Evolutionary conservation across 2,329 filamentous ascomycete genomes (phyloP), one percentile per base, ranked within the genome.

Genomic region (Neophaeococcomyces mojaviensis): DNA sequence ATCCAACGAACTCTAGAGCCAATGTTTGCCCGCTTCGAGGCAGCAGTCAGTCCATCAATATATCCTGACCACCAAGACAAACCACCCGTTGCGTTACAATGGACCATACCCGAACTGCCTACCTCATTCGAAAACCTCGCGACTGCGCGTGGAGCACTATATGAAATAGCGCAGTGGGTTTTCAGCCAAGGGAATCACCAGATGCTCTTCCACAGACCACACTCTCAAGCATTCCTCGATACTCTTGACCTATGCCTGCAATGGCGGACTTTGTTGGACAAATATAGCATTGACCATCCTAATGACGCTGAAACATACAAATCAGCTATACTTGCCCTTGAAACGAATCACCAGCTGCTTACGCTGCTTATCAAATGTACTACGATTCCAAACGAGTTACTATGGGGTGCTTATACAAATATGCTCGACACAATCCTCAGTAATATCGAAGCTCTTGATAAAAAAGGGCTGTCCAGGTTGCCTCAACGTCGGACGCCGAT

Each of bases 11-110:
- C 33, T 7, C 18, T 44, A 22, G 41, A 44, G 32, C 41, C 41
- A n/a, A 44, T 44, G 32, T 44, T 44, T 30, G 41, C 41, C 30
- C 41, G 41, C 4, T 44, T 44, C n/a, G 41, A 44, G 26, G 41
- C 41, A 16, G 41, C 41, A 3, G 32, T 44, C 6, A 44, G 41
- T 30, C 41, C 41, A 10, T 44, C 41, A 3, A 44, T 44, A 24
- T 44, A 44, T 22, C 10, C 15, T 15, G 18, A 37, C n/a, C 19
- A 24, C 16, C 22, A 15, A 7, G 30, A 37, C 7, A 16, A 18
- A n/a, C 24, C 33, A 6, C 30, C 41, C 12, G 12, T n/a, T 16
- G 13, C 15, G n/a, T 32, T 44, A 5, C 10, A 19, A 15, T 44
- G 41, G 41, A 32, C 32, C 10, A 37, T 44, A n/a, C 41, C 41